Conservation (phyloP, 2,329 filamentous ascomycete species). For the Pseudocercospora eumusae region DNA sequence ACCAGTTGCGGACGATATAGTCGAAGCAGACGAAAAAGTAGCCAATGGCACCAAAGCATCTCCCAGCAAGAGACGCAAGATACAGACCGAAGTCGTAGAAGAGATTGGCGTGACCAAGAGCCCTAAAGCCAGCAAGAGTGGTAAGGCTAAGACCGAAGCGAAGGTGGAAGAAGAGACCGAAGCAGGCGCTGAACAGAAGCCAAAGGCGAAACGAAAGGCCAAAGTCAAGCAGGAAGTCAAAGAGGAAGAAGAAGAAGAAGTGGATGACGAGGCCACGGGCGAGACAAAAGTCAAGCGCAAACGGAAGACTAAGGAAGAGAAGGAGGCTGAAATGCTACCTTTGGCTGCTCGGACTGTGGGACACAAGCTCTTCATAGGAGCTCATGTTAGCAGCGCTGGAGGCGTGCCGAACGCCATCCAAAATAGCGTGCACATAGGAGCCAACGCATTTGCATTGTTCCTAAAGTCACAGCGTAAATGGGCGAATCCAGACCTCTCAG, state of each 20-base stretch:
- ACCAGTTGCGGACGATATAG: conserved; percentile 25
- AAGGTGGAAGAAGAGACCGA: conserved; percentile 14
- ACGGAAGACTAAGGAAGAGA: conserved; percentile 60
- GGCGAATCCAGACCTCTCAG: conserved; percentile 74
- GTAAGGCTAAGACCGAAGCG: conserved; percentile 11
- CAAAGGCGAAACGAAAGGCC: conserved; percentile 20
- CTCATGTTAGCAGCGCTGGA: conserved; percentile 87
- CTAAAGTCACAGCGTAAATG: conserved; percentile 96
- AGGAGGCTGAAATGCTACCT: conserved; percentile 60
- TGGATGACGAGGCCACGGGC: conserved; percentile 16
- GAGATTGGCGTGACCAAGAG: conserved; percentile 2
- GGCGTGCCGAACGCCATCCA: conserved; percentile 85
- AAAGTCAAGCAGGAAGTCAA: conserved; percentile 24
- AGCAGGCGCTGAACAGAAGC: conserved; percentile 4
- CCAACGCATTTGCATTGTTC: conserved; percentile 92
- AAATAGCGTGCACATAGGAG: conserved; percentile 53
- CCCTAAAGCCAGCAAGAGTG: conserved; percentile 8
- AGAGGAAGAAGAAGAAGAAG: conserved; percentile 17
- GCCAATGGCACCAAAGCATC: conserved; percentile 16
- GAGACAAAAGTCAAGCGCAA: conserved; percentile 42
- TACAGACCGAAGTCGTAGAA: conserved; percentile 16
- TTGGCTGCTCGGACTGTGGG: conserved; percentile 69
- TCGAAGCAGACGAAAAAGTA: conserved; percentile 17
- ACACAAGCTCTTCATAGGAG: conserved; percentile 82
- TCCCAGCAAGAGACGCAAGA: conserved; percentile 31